Evolutionary conservation across 495 filamentous ascomycete species (phyloP).

Genomic region (Annulohypoxylon maeteangense): DNA sequence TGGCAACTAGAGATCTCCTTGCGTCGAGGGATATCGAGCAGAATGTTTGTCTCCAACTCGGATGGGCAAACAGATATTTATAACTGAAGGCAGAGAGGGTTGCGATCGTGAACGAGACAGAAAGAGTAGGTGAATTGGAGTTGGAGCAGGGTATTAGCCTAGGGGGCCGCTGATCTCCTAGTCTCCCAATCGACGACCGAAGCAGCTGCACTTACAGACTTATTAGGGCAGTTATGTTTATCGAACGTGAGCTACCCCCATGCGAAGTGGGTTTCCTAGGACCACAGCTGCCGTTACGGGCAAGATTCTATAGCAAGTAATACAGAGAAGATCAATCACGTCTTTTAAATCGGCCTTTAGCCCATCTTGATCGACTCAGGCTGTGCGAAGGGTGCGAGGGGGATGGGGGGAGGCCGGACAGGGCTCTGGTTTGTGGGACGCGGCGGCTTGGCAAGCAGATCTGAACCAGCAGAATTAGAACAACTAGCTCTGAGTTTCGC

Average conservation of each 20-base stretch:
- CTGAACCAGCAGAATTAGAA: slow-evolving; percentile 33
- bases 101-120: slow-evolving; percentile 27
- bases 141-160: slow-evolving; percentile 22
- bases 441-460: slow-evolving; percentile 41
- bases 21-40: slow-evolving; percentile 21
- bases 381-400: slow-evolving; percentile 32
- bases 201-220: slow-evolving; percentile 19
- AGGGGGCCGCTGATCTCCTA: slow-evolving; percentile 32
- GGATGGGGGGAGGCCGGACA: neutral
- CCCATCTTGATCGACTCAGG: slow-evolving; percentile 38
- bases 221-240: slow-evolving; percentile 17
- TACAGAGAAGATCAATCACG: slow-evolving; percentile 33
- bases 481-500: slow-evolving; percentile 19
- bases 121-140: slow-evolving; percentile 32
- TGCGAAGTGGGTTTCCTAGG: slow-evolving; percentile 23
- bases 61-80: slow-evolving; percentile 29
- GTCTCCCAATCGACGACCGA: slow-evolving; percentile 33
- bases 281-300: slow-evolving; percentile 39
- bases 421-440: slow-evolving; percentile 35
- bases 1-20: slow-evolving; percentile 27
- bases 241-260: slow-evolving; percentile 18
- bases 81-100: slow-evolving; percentile 6
- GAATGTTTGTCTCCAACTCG: slow-evolving; percentile 7
- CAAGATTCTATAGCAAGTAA: slow-evolving; percentile 24
- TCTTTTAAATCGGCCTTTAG: slow-evolving; percentile 27